These are phyloP conservation scores for Saksenaea oblongispora DNA, from an alignment of 371 early-diverging fungal genomes.

Conservation along the genomic window DNA sequence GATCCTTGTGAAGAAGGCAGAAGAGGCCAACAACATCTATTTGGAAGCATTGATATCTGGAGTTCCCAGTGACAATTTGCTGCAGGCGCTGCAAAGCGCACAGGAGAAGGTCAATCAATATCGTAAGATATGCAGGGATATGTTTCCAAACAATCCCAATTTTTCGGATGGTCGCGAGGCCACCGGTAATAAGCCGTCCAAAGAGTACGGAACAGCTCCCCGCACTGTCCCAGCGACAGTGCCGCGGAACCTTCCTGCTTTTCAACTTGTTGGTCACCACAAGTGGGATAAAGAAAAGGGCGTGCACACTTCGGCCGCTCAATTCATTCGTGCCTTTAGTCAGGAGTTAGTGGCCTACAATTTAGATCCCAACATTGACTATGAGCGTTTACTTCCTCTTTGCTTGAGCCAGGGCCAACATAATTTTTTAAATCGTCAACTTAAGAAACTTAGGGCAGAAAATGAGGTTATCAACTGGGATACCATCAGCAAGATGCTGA, in stretches of 20 bases:
- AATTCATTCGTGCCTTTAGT: not conserved
- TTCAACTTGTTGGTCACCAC: not conserved
- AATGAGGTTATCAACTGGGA: not conserved
- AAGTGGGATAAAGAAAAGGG: not conserved
- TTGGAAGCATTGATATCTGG: too few species aligned
- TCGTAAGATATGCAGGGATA: too few species aligned
- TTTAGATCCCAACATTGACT: not conserved
- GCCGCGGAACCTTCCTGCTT: not conserved
- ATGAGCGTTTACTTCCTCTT: not conserved
- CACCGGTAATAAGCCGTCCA: not conserved
- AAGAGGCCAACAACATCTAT: too few species aligned
- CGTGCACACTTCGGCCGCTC: not conserved
- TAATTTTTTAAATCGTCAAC: not conserved
- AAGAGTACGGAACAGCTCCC: not conserved
- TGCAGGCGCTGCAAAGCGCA: too few species aligned
- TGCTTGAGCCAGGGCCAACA: not conserved
- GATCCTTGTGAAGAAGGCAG: too few species aligned
- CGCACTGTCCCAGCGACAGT: not conserved
- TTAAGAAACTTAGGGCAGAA: not conserved
- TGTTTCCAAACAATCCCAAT: too few species aligned
- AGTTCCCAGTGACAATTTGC: too few species aligned
- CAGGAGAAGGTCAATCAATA: too few species aligned
- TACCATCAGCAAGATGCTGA: not conserved
- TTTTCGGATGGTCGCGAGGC: too few species aligned
- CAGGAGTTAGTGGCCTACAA: not conserved